These are phyloP conservation scores for Pochonia chlamydosporia DNA, from an alignment of 2,329 filamentous ascomycete genomes.

Conservation along the genomic window DNA sequence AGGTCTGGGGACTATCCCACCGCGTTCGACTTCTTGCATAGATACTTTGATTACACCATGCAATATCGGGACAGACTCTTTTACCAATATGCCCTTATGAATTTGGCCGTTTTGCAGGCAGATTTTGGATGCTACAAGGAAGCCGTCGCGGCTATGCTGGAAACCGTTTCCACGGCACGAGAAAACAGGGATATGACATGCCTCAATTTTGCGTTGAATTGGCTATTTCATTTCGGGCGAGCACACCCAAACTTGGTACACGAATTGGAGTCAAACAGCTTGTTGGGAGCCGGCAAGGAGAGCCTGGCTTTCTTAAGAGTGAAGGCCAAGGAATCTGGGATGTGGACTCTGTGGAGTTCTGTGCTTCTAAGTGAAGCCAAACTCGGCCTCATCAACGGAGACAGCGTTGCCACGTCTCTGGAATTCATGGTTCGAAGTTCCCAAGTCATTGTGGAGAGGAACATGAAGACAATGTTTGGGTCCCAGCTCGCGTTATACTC, in stretches of 20 bases:
- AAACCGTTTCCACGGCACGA: conserved; percentile 88
- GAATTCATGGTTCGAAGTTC: conserved; percentile 79
- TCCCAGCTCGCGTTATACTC: conserved; percentile 67
- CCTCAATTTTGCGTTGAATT: conserved; percentile 91
- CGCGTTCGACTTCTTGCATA: conserved; percentile 84
- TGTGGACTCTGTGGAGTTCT: conserved; percentile 80
- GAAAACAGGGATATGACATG: conserved; percentile 91
- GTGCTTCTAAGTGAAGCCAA: conserved; percentile 83
- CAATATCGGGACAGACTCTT: conserved; percentile 75
- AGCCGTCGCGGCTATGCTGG: conserved; percentile 89
- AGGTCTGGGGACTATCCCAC: conserved; percentile 83
- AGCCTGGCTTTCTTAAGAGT: conserved; percentile 76
- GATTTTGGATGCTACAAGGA: conserved; percentile 91
- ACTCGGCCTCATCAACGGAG: conserved; percentile 66
- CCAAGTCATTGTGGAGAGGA: conserved; percentile 72
- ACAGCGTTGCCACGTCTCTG: conserved; percentile 56
- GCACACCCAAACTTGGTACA: conserved; percentile 72
- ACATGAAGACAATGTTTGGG: conserved; percentile 67
- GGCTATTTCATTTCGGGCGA: conserved; percentile 92
- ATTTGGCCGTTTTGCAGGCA: conserved; percentile 86
- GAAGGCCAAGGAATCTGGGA: conserved; percentile 79
- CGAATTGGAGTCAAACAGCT: conserved; percentile 63
- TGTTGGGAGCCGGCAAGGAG: conserved; percentile 74
- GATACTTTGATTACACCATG: conserved; percentile 96
- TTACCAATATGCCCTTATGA: conserved; percentile 93